Base-by-base conservation (phyloP, 2,329 filamentous ascomycete species). In the Sarocladium brachiariae region DNA sequence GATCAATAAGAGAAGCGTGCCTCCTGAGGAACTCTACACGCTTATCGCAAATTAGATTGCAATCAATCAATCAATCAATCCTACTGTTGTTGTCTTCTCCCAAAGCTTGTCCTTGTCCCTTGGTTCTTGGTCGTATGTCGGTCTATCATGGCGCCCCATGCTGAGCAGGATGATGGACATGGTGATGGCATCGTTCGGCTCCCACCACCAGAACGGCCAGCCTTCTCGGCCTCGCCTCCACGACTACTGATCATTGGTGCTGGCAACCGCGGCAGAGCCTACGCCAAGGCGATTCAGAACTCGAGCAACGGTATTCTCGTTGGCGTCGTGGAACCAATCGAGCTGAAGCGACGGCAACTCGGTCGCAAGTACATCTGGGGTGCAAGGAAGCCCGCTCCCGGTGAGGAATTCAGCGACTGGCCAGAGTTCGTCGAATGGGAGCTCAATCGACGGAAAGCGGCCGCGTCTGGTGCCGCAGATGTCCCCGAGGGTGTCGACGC, bases 161-260 rank as follows among this genome's bases (percentile, higher is more conserved):
- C 39, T 18, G 39, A 45, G 30, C 10, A 30, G 13, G 25, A 33
- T 9, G 25, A 30, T 11, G 24, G 33, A 31, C 25, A 47, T 13
- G 35, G 18, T 21, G 35, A 39, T 16, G n/a, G 16, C 27, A 47
- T 47, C 14, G 19, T 23, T 6, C 43, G 43, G 16, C 43, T 47
- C 25, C 43, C 43, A 19, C 25, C 43, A 3, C 43, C 43, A 31
- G 43, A 47, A 21, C 43, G 43, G 14, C 43, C 43, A 31, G 5
- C 24, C 4, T 47, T 47, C 16, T 47, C 39, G 7, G 6, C 11
- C 10, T 68, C 62, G 24, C 76, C 80, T 23, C 80, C 83, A 2
- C 80, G 84, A 47, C 80, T 95, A 59, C 75, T 95, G 50, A 78
- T 95, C 60, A 84, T 95, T 57, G 90, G 90, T 19, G 89, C 88